phyloP scores from a whole-genome alignment of 208 protist species.

The Entamoeba invadens region DNA sequence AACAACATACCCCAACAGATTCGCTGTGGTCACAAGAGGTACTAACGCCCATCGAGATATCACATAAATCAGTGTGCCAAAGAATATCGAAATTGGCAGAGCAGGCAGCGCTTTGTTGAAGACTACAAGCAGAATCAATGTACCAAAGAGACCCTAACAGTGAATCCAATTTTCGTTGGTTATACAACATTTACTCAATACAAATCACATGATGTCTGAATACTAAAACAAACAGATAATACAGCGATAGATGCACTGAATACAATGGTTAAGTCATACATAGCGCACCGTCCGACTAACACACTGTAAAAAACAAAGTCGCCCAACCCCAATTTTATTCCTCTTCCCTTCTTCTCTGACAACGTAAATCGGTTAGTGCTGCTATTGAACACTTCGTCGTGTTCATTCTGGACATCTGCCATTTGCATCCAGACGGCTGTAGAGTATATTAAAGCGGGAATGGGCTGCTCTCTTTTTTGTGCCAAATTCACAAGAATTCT shows the following conservation, averaged over 20 bases:
- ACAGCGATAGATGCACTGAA: background rate
- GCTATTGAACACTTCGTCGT: background rate
- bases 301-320: conserved; percentile 24
- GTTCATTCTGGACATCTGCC: background rate
- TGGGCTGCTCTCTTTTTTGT: conserved; percentile 16
- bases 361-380: background rate
- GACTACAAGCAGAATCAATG: background rate
- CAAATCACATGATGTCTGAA: too few species aligned
- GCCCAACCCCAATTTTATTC: conserved; percentile 11
- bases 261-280: background rate
- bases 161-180: too few species aligned
- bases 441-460: conserved; percentile 16
- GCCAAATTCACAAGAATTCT: conserved; percentile 16
- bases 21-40: background rate
- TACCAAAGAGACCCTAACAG: background rate
- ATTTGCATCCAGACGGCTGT: background rate
- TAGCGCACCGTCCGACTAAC: background rate
- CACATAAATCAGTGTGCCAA: background rate
- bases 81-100: conserved; percentile 2
- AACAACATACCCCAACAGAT: background rate
- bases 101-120: background rate
- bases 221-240: background rate
- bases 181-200: too few species aligned
- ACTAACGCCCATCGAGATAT: background rate
- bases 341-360: background rate